phyloP scores from a whole-genome alignment of 2,329 filamentous ascomycete species.

The Fusarium nygamai region DNA sequence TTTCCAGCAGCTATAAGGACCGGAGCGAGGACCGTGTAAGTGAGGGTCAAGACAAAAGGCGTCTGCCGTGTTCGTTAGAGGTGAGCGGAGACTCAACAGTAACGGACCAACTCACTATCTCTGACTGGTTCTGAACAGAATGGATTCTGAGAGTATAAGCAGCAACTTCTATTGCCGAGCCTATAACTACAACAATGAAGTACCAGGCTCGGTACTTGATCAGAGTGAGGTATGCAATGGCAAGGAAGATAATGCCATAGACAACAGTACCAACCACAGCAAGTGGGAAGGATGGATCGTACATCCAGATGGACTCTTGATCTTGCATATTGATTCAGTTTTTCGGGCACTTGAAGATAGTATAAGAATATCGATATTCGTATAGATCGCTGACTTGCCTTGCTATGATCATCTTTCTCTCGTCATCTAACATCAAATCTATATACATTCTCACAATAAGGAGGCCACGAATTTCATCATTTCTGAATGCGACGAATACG shows the following conservation, averaged over 20 bases:
- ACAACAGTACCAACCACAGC: conserved; percentile 54
- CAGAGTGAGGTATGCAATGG: conserved; percentile 54
- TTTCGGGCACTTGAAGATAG: background rate
- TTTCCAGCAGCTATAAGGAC: conserved; percentile 60
- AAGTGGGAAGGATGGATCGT: conserved; percentile 54
- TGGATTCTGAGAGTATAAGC: conserved; percentile 53
- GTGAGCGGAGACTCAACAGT: background rate
- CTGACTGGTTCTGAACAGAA: conserved; percentile 48
- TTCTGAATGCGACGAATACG: conserved; percentile 34
- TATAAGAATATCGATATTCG: background rate
- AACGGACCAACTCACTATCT: conserved; percentile 45
- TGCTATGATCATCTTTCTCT: background rate
- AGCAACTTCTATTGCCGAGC: conserved; percentile 53
- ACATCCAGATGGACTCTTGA: conserved; percentile 52
- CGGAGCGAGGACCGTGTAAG: conserved; percentile 59
- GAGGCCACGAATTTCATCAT: conserved; percentile 13
- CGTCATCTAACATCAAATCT: background rate
- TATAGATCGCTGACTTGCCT: background rate
- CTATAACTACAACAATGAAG: conserved; percentile 56
- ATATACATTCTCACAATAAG: background rate
- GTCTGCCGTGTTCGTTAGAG: conserved; percentile 32
- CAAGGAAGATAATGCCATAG: conserved; percentile 51
- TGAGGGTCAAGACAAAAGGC: conserved; percentile 52
- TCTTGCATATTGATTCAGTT: conserved; percentile 36
- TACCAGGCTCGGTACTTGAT: conserved; percentile 54